These are phyloP conservation scores for Trametes punicea DNA, from an alignment of 768 basidiomycete species.

Conservation along the genomic window DNA sequence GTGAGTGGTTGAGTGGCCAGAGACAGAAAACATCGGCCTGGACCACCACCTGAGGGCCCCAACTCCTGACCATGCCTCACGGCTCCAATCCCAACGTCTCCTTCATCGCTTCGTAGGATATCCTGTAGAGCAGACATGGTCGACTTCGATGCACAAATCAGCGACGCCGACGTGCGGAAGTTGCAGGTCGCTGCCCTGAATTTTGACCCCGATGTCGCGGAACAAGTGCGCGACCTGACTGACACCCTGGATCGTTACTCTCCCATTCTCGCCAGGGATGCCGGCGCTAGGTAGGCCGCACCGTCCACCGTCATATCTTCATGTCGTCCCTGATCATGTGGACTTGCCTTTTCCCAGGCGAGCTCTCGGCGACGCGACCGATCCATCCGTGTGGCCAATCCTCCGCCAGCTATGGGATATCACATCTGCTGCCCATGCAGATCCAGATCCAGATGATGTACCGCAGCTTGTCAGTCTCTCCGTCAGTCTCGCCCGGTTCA, in stretches of 20 bases:
- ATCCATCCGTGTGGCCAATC: slow-evolving; percentile 52
- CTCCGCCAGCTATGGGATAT: slow-evolving; percentile 54
- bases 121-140: neutral
- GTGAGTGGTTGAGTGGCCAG: too few relatives aligned
- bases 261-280: slow-evolving; percentile 47
- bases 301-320: neutral
- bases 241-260: slow-evolving; percentile 50
- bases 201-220: slow-evolving; percentile 34
- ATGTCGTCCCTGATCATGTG: neutral
- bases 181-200: slow-evolving; percentile 44
- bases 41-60: too few relatives aligned
- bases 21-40: too few relatives aligned
- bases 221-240: slow-evolving; percentile 21
- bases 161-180: slow-evolving; percentile 10
- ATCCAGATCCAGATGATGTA: slow-evolving; percentile 44
- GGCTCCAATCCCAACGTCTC: neutral
- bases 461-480: slow-evolving; percentile 26
- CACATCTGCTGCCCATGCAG: slow-evolving; percentile 30
- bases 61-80: too few relatives aligned
- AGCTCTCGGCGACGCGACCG: slow-evolving; percentile 32
- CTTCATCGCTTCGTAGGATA: neutral
- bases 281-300: slow-evolving; percentile 31
- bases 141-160: neutral
- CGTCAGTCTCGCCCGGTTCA: slow-evolving; percentile 60
- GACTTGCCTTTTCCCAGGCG: slow-evolving; percentile 25